Evolutionary conservation across 2,329 filamentous ascomycete species (phyloP).

Genomic region (Aspergillus sp.): DNA sequence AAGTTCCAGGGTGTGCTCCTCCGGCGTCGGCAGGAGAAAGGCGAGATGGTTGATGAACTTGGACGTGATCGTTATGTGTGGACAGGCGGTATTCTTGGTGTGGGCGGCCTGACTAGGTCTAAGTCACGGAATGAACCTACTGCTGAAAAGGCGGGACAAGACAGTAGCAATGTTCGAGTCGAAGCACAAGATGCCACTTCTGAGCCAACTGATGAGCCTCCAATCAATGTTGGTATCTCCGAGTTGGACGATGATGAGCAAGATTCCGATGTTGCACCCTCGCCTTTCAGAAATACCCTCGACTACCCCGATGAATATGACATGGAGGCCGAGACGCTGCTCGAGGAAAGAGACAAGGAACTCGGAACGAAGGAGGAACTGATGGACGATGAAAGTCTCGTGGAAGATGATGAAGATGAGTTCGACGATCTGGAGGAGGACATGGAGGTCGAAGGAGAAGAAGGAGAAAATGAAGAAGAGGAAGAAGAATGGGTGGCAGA

Average conservation of each 20-base stretch:
- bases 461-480: too few relatives aligned
- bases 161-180: not conserved
- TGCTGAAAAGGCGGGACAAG: constrained; percentile 5
- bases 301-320: constrained; percentile 29
- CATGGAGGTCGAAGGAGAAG: not conserved
- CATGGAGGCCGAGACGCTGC: constrained; percentile 27
- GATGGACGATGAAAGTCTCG: constrained; percentile 17
- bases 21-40: constrained; percentile 32
- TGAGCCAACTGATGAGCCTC: not conserved
- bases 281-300: constrained; percentile 16
- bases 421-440: not conserved
- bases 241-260: not conserved
- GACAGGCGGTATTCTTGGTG: constrained; percentile 39
- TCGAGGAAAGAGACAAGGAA: constrained; percentile 19
- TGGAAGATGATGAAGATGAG: constrained; percentile 5
- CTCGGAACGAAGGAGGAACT: constrained; percentile 23
- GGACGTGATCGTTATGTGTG: constrained; percentile 30
- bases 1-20: constrained; percentile 46
- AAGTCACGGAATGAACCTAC: constrained; percentile 3
- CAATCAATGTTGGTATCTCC: not conserved
- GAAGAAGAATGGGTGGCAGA: too few relatives aligned
- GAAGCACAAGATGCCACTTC: not conserved
- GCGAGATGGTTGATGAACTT: constrained; percentile 19
- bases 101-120: constrained; percentile 26
- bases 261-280: not conserved